phyloP scores from a whole-genome alignment of 768 basidiomycete genomes.

The Trichaptum fuscoviolaceum region DNA sequence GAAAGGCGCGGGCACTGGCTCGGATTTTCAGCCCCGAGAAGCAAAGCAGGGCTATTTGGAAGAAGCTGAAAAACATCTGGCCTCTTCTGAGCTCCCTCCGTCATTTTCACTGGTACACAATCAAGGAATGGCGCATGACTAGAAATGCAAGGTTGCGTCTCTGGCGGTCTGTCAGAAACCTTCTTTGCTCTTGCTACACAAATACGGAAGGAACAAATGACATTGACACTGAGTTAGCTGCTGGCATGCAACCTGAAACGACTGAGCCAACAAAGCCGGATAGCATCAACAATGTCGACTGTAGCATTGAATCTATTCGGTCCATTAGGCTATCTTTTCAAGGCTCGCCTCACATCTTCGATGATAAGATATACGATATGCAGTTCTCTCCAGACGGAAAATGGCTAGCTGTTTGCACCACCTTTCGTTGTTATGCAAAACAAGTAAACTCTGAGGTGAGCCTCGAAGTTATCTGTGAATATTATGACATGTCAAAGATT shows the following conservation, averaged over 20 bases:
- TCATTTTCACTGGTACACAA: too few relatives aligned
- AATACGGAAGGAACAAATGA: too few relatives aligned
- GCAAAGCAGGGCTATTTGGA: background rate
- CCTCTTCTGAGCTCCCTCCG: too few relatives aligned
- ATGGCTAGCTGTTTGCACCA: background rate
- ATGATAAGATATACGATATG: background rate
- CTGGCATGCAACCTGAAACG: too few relatives aligned
- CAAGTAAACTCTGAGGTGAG: background rate
- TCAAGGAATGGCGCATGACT: too few relatives aligned
- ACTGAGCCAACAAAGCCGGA: too few relatives aligned
- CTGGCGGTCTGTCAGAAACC: too few relatives aligned
- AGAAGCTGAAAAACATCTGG: background rate
- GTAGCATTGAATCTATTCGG: background rate
- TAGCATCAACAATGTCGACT: too few relatives aligned
- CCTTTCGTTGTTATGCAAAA: background rate
- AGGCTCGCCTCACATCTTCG: background rate
- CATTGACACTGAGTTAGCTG: too few relatives aligned
- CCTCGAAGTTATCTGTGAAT: background rate
- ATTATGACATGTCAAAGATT: background rate
- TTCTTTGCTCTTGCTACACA: too few relatives aligned
- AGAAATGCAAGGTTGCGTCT: too few relatives aligned
- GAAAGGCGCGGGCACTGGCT: background rate
- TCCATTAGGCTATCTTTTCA: background rate
- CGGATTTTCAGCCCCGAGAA: background rate
- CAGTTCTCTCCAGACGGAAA: background rate